A percentile compares a stretch with the other conserved stretches of the same genome.
Conservation (phyloP, 306 rosid genomes). For the Casuarina glauca region DNA sequence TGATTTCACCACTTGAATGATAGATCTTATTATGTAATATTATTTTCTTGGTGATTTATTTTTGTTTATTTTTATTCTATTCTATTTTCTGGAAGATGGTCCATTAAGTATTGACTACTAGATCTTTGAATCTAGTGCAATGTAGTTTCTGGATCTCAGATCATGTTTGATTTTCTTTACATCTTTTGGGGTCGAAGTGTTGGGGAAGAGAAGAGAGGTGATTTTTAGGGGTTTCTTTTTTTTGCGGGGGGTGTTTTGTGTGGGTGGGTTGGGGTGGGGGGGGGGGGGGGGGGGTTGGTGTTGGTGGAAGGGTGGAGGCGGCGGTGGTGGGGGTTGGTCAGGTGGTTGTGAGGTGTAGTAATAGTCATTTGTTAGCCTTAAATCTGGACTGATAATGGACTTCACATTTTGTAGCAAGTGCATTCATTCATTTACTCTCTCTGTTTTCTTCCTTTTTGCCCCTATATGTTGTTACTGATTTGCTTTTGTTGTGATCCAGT, state of each 20-base stretch:
- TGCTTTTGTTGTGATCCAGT: constrained; percentile 43
- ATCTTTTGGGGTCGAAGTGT: background rate
- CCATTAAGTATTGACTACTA: background rate
- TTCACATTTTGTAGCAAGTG: background rate
- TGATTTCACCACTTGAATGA: constrained; percentile 12
- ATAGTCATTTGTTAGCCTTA: background rate
- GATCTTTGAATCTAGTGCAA: background rate
- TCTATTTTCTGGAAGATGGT: background rate
- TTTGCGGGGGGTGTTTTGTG: no score
- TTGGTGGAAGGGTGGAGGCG: background rate
- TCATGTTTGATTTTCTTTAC: background rate
- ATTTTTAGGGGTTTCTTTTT: no score
- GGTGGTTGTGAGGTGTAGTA: no score
- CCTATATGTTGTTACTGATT: constrained; percentile 23
- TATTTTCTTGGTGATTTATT: constrained; percentile 10
- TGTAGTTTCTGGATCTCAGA: background rate
- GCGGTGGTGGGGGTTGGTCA: background rate
- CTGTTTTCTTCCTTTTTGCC: constrained; percentile 8
- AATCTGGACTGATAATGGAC: background rate
- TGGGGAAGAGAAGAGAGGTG: no score
- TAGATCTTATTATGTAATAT: constrained; percentile 12
- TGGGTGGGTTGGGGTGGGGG: background rate
- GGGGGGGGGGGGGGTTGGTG: background rate
- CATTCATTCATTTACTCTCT: constrained; percentile 6
- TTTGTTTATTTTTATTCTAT: background rate